Conservation (phyloP, 1,284 basidiomycete genomes). For the Melampsora medusae region DNA sequence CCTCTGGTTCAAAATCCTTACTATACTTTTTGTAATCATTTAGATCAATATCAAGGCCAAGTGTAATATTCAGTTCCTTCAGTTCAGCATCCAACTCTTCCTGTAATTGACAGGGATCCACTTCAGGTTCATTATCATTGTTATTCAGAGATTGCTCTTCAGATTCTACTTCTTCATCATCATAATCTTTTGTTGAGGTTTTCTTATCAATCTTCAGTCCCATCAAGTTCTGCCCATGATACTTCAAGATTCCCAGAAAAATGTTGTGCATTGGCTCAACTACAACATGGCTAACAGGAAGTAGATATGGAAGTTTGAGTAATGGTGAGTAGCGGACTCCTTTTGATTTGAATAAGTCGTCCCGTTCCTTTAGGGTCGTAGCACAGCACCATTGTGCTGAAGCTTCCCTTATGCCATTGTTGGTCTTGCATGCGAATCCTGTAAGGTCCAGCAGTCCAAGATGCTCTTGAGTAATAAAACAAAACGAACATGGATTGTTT, state of each 20-base stretch:
- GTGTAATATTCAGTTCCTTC: not conserved
- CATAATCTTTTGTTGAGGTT: not conserved
- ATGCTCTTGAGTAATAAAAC: no score
- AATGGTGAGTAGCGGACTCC: no score
- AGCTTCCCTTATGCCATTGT: no score
- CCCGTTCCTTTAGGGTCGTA: no score
- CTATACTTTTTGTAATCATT: not conserved
- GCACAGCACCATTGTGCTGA: no score
- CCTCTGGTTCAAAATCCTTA: not conserved
- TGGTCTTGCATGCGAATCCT: no score
- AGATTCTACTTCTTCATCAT: not conserved
- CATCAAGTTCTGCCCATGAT: not conserved
- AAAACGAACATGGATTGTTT: no score
- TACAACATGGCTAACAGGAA: slow-evolving; percentile 5
- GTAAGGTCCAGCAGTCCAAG: no score
- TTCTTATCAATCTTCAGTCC: slow-evolving; percentile 4
- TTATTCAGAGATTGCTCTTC: no score
- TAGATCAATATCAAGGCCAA: not conserved
- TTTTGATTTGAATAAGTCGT: no score
- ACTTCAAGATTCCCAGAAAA: slow-evolving; percentile 1
- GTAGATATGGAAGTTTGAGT: not conserved
- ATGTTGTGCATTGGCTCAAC: slow-evolving; percentile 12
- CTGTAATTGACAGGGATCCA: no score
- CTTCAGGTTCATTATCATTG: no score
- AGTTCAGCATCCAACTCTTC: not conserved